Base-by-base conservation (phyloP, 2,329 filamentous ascomycete species). In the Botrytis paeoniae region DNA sequence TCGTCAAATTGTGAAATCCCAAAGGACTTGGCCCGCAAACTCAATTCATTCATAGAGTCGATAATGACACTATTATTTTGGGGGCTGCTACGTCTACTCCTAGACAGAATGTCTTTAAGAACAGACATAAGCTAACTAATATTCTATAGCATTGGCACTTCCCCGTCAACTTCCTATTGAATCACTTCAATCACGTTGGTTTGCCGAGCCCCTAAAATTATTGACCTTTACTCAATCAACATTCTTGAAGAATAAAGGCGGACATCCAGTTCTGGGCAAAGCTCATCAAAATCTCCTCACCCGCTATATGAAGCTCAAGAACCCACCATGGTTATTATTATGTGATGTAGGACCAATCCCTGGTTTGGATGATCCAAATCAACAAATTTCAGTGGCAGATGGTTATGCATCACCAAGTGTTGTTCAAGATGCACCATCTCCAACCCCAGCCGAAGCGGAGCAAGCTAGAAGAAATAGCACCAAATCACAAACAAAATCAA, bases 391-490 rank as follows among this genome's bases (percentile, higher is more conserved):
- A 32, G 78, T 77, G 29, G 79, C 78, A 35, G 76, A 81, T 63
- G 77, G 80, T 7, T 80, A 82, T 75, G 77, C 80, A 43, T 79
- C 82, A 6, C 84, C 85, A n/a, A 81, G 83, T 20, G 83, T 83
- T 20, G 86, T 82, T 43, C 81, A 81, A 45, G 78, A 81, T 76
- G 79, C 76, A 20, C 78, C 74, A 10, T 79, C 77, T 5, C 75
- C 76, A 35, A 93, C 91, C 75, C 94, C 94, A 0, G 91, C 90
- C 7, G 87, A 94, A 5, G 92, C 96, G 80, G 89, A 92, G 10
- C 84, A 88, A 25, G 82, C 80, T 60, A 74, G 80, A 12, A 82
- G 73, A 73, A 71, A 78, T 14, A 72, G 78, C 72, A 78, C 78
- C 74, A 81, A 84, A 74, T 75, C 83, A 76, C 85, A 86, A 48